Evolutionary conservation across 2,329 filamentous ascomycete species (phyloP).

Genomic region (Sordariomycetes sp.): DNA sequence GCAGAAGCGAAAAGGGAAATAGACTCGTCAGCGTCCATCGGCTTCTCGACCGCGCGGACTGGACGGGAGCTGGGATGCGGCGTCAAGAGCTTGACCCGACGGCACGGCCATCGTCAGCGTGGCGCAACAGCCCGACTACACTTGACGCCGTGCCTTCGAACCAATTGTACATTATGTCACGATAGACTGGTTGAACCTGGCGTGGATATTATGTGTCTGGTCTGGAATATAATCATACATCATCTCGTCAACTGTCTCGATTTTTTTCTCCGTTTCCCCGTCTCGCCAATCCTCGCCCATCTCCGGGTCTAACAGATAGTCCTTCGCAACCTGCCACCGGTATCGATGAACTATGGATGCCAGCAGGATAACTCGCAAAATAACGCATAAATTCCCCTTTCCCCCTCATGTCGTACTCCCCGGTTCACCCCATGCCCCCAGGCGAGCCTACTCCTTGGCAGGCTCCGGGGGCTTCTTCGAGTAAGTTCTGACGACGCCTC

Average conservation of each 20-base stretch:
- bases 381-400: background rate
- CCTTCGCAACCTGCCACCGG: background rate
- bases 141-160: background rate
- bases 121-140: background rate
- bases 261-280: background rate
- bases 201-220: background rate
- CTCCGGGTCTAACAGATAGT: background rate
- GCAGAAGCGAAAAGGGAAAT: constrained; percentile 68
- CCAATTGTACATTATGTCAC: background rate
- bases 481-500: background rate
- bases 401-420: background rate
- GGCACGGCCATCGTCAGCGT: background rate
- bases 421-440: background rate
- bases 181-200: background rate
- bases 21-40: constrained; percentile 9
- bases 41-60: background rate
- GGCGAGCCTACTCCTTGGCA: background rate
- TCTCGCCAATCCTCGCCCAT: background rate
- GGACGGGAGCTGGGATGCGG: background rate
- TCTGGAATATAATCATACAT: background rate
- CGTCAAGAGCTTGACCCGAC: background rate
- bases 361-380: background rate
- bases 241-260: background rate
- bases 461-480: constrained; percentile 3
- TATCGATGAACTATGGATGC: background rate